phyloP scores from a whole-genome alignment of 371 early-diverging fungal genomes.

The Circinella umbellata region DNA sequence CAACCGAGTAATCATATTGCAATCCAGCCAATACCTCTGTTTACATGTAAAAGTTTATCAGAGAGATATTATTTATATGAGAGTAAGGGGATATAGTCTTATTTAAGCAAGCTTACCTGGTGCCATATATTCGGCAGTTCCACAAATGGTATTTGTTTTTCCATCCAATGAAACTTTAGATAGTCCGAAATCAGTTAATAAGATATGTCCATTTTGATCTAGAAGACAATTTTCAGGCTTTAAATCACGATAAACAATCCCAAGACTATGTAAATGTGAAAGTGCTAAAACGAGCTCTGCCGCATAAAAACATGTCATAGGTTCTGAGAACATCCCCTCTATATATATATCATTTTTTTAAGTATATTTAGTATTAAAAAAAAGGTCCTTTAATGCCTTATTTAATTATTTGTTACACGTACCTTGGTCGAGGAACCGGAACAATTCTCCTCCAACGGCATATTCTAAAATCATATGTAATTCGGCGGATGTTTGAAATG shows the following conservation, averaged over 20 bases:
- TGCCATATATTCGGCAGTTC: constrained; percentile 86
- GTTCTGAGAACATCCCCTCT: constrained; percentile 84
- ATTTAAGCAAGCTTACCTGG: constrained; percentile 30
- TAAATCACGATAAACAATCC: constrained; percentile 89
- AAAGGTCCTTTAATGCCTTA: not conserved
- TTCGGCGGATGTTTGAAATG: constrained; percentile 89
- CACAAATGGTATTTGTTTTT: constrained; percentile 89
- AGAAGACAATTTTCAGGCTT: constrained; percentile 92
- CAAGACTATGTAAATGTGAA: constrained; percentile 84
- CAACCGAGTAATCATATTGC: constrained; percentile 87
- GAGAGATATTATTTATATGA: too few relatives aligned
- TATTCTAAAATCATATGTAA: constrained; percentile 97
- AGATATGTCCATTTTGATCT: constrained; percentile 79
- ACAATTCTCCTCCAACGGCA: constrained; percentile 99
- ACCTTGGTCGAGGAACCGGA: constrained; percentile 77
- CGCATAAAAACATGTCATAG: constrained; percentile 80
- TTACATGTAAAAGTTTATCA: not conserved
- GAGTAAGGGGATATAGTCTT: not conserved
- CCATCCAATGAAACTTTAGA: constrained; percentile 77
- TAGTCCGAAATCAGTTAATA: constrained; percentile 91
- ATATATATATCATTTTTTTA: constrained; percentile 8
- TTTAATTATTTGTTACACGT: not conserved
- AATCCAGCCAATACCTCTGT: constrained; percentile 79
- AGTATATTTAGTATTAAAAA: not conserved
- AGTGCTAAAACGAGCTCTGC: constrained; percentile 86